Evolutionary conservation across 2,329 filamentous ascomycete species (phyloP), one percentile per base, ranked within the genome.

Genomic region (Trichophyton verrucosum): DNA sequence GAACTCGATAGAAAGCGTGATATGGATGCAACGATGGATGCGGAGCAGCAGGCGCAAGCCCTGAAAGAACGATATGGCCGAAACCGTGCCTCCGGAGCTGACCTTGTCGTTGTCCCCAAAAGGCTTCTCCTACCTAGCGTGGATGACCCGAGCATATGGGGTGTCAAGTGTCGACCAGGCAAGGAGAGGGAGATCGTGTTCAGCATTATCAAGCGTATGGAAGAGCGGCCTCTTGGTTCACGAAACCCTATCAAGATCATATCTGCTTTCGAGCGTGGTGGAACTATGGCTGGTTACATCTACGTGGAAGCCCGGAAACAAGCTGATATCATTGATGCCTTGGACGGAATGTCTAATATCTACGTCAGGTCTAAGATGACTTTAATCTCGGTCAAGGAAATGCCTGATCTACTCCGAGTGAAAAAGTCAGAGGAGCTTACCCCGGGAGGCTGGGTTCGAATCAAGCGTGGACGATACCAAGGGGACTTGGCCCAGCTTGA

Each of bases 91-190:
- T 82, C 82, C 30, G 82, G 84, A 47, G 82, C 69, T 74, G 88
- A 92, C 68, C 84, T 87, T 22, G 84, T 86, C 2, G 83, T 92
- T 56, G 86, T 95, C 2, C 91, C 91, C 20, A 91, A 92, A 73
- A 84, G 89, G 64, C 77, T 97, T 47, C 81, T 97, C 11, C 84
- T 97, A 49, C 94, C 94, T 3, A 94, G 89, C 68, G 91, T 96
- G 57, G 88, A 96, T 64, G 94, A 99, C 72, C 94, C 94, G 0
- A 91, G 89, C 68, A 97, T 99, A 71, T 99, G 90, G 89, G 90
- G 88, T 63, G 86, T 96, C 64, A 86, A 88, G 68, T 96, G 91
- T 76, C 94, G 94, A 72, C 89, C 94, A 66, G 92, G 92, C 68
- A 99, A 99, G 74, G 94, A 99, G 76, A 85, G 87, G 63, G 94